These are phyloP conservation scores for Daldinia bambusicola DNA, from an alignment of 495 filamentous ascomycete species.

Conservation along the genomic window DNA sequence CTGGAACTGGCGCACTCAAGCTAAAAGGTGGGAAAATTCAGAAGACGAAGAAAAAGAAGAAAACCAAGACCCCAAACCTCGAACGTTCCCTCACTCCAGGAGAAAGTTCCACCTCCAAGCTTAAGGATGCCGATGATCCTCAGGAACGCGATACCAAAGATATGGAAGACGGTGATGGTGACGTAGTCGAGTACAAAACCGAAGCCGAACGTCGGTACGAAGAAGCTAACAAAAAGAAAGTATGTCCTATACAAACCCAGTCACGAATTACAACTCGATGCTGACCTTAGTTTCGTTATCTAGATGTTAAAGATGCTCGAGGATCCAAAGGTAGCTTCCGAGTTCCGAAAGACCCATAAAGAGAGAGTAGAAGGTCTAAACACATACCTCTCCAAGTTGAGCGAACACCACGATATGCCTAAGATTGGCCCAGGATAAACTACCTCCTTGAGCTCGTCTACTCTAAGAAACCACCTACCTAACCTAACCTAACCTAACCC, in stretches of 20 bases:
- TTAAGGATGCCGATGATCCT: slow-evolving; percentile 31
- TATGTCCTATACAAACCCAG: slow-evolving; percentile 55
- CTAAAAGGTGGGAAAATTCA: slow-evolving; percentile 77
- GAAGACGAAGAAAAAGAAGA: slow-evolving; percentile 71
- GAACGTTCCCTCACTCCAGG: slow-evolving; percentile 50
- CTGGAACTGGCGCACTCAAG: slow-evolving; percentile 75
- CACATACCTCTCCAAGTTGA: slow-evolving; percentile 87
- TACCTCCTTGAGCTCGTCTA: neutral
- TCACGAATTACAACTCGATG: neutral
- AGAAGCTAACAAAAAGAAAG: slow-evolving; percentile 80
- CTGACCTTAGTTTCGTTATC: slow-evolving; percentile 59
- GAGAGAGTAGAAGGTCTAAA: slow-evolving; percentile 96
- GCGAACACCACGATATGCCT: slow-evolving; percentile 98
- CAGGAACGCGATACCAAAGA: slow-evolving; percentile 30
- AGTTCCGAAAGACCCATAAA: slow-evolving; percentile 94
- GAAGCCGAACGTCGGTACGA: slow-evolving; percentile 85
- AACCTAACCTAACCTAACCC: too few species aligned
- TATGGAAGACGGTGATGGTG: slow-evolving; percentile 35
- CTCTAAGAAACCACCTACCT: neutral
- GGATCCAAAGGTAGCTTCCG: slow-evolving; percentile 58
- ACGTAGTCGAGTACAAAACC: slow-evolving; percentile 68
- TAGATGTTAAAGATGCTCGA: slow-evolving; percentile 75
- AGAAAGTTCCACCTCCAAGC: slow-evolving; percentile 26
- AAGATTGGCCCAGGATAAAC: slow-evolving; percentile 79
- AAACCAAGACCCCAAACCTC: slow-evolving; percentile 52